Evolutionary conservation across 192 early-diverging fungal species (phyloP).

Genomic region (Pilaira anomala): DNA sequence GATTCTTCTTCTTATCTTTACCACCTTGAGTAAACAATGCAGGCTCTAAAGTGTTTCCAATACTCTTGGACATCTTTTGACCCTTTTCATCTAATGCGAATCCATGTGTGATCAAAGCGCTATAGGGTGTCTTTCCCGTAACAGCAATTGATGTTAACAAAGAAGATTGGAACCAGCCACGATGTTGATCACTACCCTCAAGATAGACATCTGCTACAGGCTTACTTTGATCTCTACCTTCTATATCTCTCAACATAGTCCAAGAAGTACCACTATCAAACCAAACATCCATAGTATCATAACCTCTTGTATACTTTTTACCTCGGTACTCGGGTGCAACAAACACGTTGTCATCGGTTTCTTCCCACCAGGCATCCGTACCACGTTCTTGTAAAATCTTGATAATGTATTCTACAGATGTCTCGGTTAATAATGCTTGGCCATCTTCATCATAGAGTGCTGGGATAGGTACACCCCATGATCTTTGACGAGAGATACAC

Average conservation of each 20-base stretch:
- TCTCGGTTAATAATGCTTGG: conserved; percentile 60
- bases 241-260: conserved; percentile 57
- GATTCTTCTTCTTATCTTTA: conserved; percentile 59
- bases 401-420: conserved; percentile 65
- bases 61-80: conserved; percentile 80
- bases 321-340: conserved; percentile 61
- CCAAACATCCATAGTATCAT: conserved; percentile 87
- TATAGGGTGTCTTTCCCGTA: conserved; percentile 65
- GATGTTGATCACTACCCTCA: conserved; percentile 81
- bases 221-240: conserved; percentile 21
- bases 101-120: conserved; percentile 74
- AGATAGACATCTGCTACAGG: conserved; percentile 67
- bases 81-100: conserved; percentile 77
- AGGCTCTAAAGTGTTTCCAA: conserved; percentile 76
- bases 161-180: conserved; percentile 86
- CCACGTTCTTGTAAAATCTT: conserved; percentile 54
- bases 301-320: conserved; percentile 57
- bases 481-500: conserved; percentile 81
- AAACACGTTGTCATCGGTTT: conserved; percentile 57
- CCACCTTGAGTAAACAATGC: conserved; percentile 64
- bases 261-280: conserved; percentile 81
- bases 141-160: conserved; percentile 69
- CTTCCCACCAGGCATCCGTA: conserved; percentile 70
- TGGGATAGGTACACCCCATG: conserved; percentile 83
- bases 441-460: conserved; percentile 67